Evolutionary conservation across 768 basidiomycete genomes (phyloP).

Genomic region (Leccinum sublutescens): DNA sequence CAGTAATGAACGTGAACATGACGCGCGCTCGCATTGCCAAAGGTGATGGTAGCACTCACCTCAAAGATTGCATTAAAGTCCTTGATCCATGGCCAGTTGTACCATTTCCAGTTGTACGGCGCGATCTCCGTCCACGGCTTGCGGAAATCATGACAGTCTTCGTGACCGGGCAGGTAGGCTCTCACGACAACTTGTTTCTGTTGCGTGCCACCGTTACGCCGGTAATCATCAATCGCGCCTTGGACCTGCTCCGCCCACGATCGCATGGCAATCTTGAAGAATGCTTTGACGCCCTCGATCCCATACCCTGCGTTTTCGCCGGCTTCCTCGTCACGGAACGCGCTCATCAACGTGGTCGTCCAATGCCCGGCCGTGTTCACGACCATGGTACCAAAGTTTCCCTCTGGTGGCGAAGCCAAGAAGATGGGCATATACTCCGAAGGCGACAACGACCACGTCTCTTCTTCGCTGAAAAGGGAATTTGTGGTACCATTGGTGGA

Average conservation of each 20-base stretch:
- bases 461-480: slow-evolving; percentile 55
- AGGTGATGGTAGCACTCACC: slow-evolving; percentile 35
- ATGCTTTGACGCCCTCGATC: slow-evolving; percentile 51
- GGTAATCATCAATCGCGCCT: slow-evolving; percentile 38
- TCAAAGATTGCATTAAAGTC: slow-evolving; percentile 58
- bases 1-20: not conserved
- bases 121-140: slow-evolving; percentile 47
- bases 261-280: slow-evolving; percentile 58
- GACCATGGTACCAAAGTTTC: slow-evolving; percentile 59
- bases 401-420: slow-evolving; percentile 41
- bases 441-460: slow-evolving; percentile 51
- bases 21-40: not conserved
- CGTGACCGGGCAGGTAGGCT: slow-evolving; percentile 64
- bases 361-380: slow-evolving; percentile 69
- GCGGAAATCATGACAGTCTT: slow-evolving; percentile 53
- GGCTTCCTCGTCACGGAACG: slow-evolving; percentile 34
- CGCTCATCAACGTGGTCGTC: slow-evolving; percentile 56
- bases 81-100: slow-evolving; percentile 64
- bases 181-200: slow-evolving; percentile 52
- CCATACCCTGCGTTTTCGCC: slow-evolving; percentile 42
- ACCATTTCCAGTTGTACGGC: slow-evolving; percentile 49
- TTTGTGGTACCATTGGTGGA: slow-evolving; percentile 27
- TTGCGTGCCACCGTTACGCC: slow-evolving; percentile 23
- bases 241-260: slow-evolving; percentile 56
- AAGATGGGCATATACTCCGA: slow-evolving; percentile 53